These are phyloP conservation scores for Grosmannia penicillata DNA, from an alignment of 2,329 filamentous ascomycete species.

Conservation along the genomic window DNA sequence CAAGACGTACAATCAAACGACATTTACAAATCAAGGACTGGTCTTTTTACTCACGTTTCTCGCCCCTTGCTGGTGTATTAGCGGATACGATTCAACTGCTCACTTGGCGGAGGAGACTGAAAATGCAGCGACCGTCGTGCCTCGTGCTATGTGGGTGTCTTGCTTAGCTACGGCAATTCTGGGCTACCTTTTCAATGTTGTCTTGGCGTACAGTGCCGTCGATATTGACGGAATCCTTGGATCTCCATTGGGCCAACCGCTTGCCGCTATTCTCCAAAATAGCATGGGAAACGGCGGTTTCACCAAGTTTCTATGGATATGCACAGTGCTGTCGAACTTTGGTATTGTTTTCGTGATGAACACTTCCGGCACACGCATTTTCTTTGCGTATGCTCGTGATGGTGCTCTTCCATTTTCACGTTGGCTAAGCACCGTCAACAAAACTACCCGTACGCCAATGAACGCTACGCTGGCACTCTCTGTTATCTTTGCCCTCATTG, in stretches of 20 bases:
- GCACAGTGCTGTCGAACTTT: conserved; percentile 4
- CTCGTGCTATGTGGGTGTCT: conserved; percentile 4
- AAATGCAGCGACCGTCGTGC: conserved; percentile 1
- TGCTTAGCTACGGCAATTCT: neutral
- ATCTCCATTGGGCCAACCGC: conserved; percentile 3
- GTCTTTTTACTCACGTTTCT: conserved; percentile 4
- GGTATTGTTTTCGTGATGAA: conserved; percentile 6
- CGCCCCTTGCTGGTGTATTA: conserved; percentile 5
- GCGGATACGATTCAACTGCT: conserved; percentile 3
- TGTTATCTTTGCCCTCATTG: conserved; percentile 2
- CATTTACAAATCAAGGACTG: conserved; percentile 1
- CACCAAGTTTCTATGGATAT: conserved; percentile 2
- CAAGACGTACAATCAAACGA: neutral
- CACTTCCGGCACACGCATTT: conserved; percentile 4
- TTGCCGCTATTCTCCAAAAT: conserved; percentile 1
- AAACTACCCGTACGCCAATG: neutral
- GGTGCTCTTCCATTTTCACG: conserved; percentile 1
- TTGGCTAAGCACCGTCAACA: conserved; percentile 2
- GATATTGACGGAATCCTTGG: conserved; percentile 4
- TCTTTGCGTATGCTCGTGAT: conserved; percentile 4
- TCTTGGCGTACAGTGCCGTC: conserved; percentile 1
- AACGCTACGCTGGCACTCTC: conserved; percentile 1
- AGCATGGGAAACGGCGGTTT: conserved; percentile 1
- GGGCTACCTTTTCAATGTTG: conserved; percentile 3
- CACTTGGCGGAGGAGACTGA: conserved; percentile 3